These are phyloP conservation scores for Apiospora sp. DNA, from an alignment of 2,329 filamentous ascomycete species.

Conservation along the genomic window DNA sequence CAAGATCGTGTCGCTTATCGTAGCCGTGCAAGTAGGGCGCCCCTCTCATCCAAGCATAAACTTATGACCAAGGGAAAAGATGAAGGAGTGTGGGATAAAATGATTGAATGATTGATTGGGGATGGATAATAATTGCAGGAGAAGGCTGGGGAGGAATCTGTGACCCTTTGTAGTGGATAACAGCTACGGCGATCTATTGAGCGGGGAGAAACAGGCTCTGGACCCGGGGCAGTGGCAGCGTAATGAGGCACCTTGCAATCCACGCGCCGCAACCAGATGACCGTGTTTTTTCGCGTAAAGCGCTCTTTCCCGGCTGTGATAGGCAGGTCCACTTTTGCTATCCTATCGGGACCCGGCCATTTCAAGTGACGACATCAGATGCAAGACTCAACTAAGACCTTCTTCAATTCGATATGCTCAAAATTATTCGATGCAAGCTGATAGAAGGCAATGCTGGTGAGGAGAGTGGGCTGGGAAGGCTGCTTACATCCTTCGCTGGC, in stretches of 20 bases:
- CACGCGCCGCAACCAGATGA: constrained; percentile 10
- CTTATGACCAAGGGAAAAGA: neutral
- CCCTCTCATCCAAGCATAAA: constrained; percentile 15
- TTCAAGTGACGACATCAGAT: constrained; percentile 9
- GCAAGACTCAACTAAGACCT: neutral
- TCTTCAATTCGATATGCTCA: neutral
- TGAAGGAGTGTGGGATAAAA: constrained; percentile 9
- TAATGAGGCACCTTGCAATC: neutral
- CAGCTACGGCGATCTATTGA: constrained; percentile 7
- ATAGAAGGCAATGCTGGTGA: neutral
- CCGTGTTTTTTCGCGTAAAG: constrained; percentile 19
- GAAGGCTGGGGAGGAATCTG: constrained; percentile 13
- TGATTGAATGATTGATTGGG: constrained; percentile 9
- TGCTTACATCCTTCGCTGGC: neutral
- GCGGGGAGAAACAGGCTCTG: neutral
- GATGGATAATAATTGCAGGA: constrained; percentile 10
- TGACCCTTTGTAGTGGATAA: constrained; percentile 20
- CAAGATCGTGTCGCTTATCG: constrained; percentile 21
- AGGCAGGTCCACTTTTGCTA: neutral
- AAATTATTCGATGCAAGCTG: neutral
- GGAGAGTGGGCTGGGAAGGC: neutral
- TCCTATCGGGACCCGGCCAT: neutral
- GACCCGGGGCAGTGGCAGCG: neutral
- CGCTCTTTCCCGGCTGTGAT: constrained; percentile 3
- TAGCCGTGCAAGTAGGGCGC: neutral